These are phyloP conservation scores for Aspergillus sp. DNA, from an alignment of 2,329 filamentous ascomycete species.

Conservation along the genomic window DNA sequence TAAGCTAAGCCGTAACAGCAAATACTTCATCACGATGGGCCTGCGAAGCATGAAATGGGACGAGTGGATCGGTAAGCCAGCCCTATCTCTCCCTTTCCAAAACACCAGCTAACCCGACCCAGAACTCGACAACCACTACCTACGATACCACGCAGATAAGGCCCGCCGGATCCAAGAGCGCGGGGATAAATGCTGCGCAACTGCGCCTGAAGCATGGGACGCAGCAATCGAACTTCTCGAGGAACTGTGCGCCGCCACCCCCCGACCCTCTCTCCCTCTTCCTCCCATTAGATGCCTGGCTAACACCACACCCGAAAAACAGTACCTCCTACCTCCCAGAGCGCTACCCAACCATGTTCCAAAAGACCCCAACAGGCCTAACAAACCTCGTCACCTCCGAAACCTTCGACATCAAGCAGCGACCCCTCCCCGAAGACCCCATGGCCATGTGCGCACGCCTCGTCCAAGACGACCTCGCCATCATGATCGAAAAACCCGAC, in stretches of 20 bases:
- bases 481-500: conserved; percentile 76
- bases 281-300: neutral
- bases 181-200: conserved; percentile 66
- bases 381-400: conserved; percentile 72
- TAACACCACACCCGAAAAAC: neutral
- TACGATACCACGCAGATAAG: conserved; percentile 72
- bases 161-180: conserved; percentile 65
- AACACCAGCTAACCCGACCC: neutral
- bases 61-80: conserved; percentile 65
- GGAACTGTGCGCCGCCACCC: conserved; percentile 54
- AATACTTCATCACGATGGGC: conserved; percentile 76
- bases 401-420: conserved; percentile 64
- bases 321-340: conserved; percentile 65
- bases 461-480: conserved; percentile 77
- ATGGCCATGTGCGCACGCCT: conserved; percentile 73
- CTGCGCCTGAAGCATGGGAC: conserved; percentile 67
- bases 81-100: neutral
- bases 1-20: conserved; percentile 33
- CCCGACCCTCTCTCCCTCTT: neutral
- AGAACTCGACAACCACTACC: conserved; percentile 79
- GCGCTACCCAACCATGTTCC: conserved; percentile 72
- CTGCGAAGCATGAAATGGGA: conserved; percentile 68
- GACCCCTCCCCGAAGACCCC: conserved; percentile 71
- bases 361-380: conserved; percentile 63
- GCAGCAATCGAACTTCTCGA: conserved; percentile 75